Evolutionary conservation across 1,284 basidiomycete genomes (phyloP), one percentile per base, ranked within the genome.

Genomic region (Moesziomyces parantarcticus): DNA sequence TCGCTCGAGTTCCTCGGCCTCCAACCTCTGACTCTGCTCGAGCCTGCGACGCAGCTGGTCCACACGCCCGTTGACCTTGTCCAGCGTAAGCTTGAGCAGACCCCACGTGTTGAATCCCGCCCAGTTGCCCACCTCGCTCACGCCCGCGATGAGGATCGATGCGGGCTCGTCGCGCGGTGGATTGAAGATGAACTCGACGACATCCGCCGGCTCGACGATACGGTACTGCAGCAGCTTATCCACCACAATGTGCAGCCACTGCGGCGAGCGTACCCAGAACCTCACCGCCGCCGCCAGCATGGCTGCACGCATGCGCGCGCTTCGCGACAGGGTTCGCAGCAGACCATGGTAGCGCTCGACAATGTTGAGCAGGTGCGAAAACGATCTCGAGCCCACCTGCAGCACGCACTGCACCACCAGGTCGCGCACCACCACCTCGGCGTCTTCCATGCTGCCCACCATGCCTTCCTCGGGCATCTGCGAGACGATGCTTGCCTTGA

Each of bases 201-300:
- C 91, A 80, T 99, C 95, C 16, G 90, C 89, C 0, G 95, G 93
- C 80, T 98, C 94, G 29, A 99, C 91, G 59, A 99, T 92, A 80
- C 97, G 92, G 85, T 99, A 99, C 85, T 99, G 96, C 88, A 99
- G 92, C 67, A 98, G 87, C 86, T 99, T 99, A 87, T 98, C 97
- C 69, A 96, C 90, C 6, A 97, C 94, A 78, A 99, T 83, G 22
- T 64, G 44, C 7, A 79, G 48, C 82, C 82, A 83, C 59, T 83
- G 81, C 16, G 75, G 85, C 92, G 97, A 22, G 86, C 84, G 1
- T 88, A 88, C 7, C 92, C 89, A 20, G 90, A 89, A 48, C 86
- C 87, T 23, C 94, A 88, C 74, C 92, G 89, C 71, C 91, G 90
- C 36, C 85, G 86, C 76, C 90, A 92, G 39, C 90, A 90, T 66